These are phyloP conservation scores for Jackrogersella minutella DNA, from an alignment of 495 filamentous ascomycete species.

Conservation along the genomic window DNA sequence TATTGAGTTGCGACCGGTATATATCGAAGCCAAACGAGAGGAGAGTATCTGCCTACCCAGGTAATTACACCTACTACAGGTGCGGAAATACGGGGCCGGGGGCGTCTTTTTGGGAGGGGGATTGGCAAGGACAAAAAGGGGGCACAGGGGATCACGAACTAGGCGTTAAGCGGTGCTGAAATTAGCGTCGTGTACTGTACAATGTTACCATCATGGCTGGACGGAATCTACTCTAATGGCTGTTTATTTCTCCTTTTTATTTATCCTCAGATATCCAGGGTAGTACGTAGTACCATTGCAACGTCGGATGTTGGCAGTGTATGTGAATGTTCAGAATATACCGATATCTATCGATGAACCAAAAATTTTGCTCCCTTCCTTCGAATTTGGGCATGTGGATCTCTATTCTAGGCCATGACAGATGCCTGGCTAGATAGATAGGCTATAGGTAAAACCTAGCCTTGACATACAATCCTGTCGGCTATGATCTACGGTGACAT, in stretches of 20 bases:
- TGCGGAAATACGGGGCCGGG: background rate
- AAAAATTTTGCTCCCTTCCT: background rate
- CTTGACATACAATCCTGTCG: too few species aligned
- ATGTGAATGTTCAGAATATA: slow-evolving; percentile 23
- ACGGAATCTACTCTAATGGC: slow-evolving; percentile 15
- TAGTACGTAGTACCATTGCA: slow-evolving; percentile 4
- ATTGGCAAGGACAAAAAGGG: slow-evolving; percentile 1
- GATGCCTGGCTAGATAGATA: too few species aligned
- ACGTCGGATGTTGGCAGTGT: background rate
- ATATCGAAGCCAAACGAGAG: background rate
- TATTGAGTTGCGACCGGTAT: slow-evolving; percentile 1
- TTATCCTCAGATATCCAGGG: slow-evolving; percentile 15
- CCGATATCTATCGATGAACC: slow-evolving; percentile 1
- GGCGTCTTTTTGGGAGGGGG: background rate
- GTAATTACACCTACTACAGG: background rate
- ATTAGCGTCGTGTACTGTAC: slow-evolving; percentile 9
- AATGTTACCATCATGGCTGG: slow-evolving; percentile 5
- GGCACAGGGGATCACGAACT: background rate
- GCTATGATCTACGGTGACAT: too few species aligned
- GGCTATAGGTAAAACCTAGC: too few species aligned
- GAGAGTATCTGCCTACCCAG: background rate
- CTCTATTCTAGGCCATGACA: background rate
- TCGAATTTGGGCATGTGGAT: background rate
- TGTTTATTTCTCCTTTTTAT: background rate
- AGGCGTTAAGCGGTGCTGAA: slow-evolving; percentile 14